Percentiles rank a stretch among this genome's conserved stretches.
Evolutionary conservation across 169 alveolate species (phyloP).

Genomic region (Perkinsus marinus): DNA sequence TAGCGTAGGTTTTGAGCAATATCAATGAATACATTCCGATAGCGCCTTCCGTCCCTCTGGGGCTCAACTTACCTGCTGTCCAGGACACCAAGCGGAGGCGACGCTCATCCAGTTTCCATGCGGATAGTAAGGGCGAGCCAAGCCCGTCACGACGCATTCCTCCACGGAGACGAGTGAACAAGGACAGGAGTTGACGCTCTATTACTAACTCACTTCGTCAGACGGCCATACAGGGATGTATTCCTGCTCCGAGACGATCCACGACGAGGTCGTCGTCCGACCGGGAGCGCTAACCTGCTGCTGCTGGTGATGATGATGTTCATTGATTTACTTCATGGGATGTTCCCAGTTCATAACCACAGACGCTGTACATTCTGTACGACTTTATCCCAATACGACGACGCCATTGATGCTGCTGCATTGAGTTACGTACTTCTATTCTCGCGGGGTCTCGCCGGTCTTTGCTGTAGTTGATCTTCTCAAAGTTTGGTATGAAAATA

Average conservation of each 20-base stretch:
- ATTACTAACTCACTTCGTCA: neutral
- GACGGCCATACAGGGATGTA: neutral
- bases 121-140: neutral
- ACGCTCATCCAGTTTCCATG: neutral
- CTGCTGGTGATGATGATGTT: neutral
- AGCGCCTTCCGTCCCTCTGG: neutral
- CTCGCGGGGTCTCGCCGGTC: too few species aligned
- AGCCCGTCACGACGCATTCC: neutral
- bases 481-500: neutral
- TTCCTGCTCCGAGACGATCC: neutral
- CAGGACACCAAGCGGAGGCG: neutral
- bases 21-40: neutral
- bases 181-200: neutral
- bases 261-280: neutral
- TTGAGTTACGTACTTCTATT: too few species aligned
- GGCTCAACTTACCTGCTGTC: neutral
- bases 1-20: neutral
- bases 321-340: neutral
- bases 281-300: neutral
- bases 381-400: neutral
- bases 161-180: neutral
- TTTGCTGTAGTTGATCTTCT: too few species aligned
- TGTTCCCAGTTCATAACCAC: neutral
- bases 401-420: neutral
- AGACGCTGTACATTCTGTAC: neutral